Evolutionary conservation across 257 asterid genomes (phyloP), one percentile per base, ranked within the genome.

Genomic region (Knoxia roxburghii): DNA sequence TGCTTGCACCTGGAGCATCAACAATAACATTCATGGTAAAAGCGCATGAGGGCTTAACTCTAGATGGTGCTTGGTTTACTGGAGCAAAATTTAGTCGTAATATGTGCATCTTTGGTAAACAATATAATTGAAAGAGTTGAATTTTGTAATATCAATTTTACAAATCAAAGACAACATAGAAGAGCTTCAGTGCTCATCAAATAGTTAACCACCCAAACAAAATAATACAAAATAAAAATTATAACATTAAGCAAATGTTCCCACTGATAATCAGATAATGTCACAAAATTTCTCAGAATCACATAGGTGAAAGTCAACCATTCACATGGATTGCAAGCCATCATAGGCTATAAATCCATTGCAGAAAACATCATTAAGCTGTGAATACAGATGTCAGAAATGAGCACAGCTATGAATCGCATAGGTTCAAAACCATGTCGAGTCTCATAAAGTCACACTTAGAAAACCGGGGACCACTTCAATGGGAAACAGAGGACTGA

Each of bases 1-100:
- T 53, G 99, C 96, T 84, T 88, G 95, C 76, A 94, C 99, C 99
- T 94, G 86, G 61, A 58, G 9, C 41, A 58, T 23, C 13, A 35
- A 33, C 27, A 33, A 49, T 32, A 61, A 27, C 32, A 18, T 23
- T 61, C 35, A 5, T 1, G 5, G 6, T 0, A 23, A 24, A 17
- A 23, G 12, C 2, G 11, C 26, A 29, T 4, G 6, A 61, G 37
- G 46, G 23, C 35, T 61, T 12, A 13, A 14, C 8, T 21, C 65
- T 21, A 50, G 15, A 60, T 35, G 32, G 0, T 32, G 18, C 18
- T 33, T 62, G 32, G 67, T 41, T 41, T 12, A 41, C 54, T 24
- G 29, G n/a, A 7, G 11, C 26, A 33, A n/a, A n/a, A n/a, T 27
- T 18, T 18, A 40, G 26, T 27, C 6, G 26, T 27, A 45, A 27